Evolutionary conservation across 2,329 filamentous ascomycete genomes (phyloP), one percentile per base, ranked within the genome.

Genomic region (Aspergillus terreus): DNA sequence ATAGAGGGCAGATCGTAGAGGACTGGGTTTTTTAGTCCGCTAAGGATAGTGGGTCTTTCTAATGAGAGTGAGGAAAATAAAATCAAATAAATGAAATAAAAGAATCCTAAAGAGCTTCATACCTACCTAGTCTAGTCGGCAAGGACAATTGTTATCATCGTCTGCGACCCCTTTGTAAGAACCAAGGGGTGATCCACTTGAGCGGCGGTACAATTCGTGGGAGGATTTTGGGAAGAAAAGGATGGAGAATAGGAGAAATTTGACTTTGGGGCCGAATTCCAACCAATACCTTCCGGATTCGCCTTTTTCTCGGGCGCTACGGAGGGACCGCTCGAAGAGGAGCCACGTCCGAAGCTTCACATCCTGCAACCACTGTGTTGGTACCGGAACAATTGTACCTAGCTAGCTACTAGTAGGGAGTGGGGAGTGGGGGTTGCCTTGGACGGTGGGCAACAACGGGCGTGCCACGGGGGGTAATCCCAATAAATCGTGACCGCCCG

Each of bases 321-420:
- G 49, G 51, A 41, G 47, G 23, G 45, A 49, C 32, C 36, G 27
- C 47, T 55, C 12, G 44, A 49, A 53, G 51, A 46, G 50, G 52
- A 49, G 47, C 44, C 49, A 55, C 36, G 47, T 32, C 52, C 47
- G 53, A 52, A 53, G 53, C 52, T 55, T 55, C 48, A 42, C 54
- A 59, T 58, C 55, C 57, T 59, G 53, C 51, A 58, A 53, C 57
- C 57, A 61, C 46, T 55, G 51, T 47, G 52, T 33, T 58, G 57
- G 57, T 50, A 58, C 45, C 50, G 10, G 9, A 21, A 19, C n/a
- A 12, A 19, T 17, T 17, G 40, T 42, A 17, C 23, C 23, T 23
- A 6, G 23, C 23, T 23, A 6, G 23, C 23, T 23, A 23, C 4
- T 23, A 14, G 19, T 19, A 17, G 9, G 35, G 40, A 21, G 19